phyloP scores from a whole-genome alignment of 1,284 basidiomycete genomes.

The Tylopilus orsonianus region DNA sequence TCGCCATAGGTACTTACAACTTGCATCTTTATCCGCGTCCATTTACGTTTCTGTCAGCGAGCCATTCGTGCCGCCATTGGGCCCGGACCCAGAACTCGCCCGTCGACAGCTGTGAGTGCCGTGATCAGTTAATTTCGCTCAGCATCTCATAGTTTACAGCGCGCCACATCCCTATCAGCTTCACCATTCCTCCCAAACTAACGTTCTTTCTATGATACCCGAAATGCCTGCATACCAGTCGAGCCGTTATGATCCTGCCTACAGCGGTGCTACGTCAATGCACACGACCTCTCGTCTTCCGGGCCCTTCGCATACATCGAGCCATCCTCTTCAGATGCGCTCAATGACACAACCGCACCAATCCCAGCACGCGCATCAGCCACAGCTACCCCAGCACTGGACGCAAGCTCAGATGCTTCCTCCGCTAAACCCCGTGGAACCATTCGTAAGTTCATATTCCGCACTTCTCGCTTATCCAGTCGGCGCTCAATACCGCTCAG shows the following conservation, averaged over 20 bases:
- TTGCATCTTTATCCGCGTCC: not conserved
- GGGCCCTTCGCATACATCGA: slow-evolving; percentile 40
- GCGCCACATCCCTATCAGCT: slow-evolving; percentile 34
- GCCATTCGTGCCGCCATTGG: slow-evolving; percentile 39
- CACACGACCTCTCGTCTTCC: slow-evolving; percentile 31
- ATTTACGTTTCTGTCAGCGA: slow-evolving; percentile 19
- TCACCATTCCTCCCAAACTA: slow-evolving; percentile 41
- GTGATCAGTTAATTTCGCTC: not conserved
- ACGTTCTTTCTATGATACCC: slow-evolving; percentile 55
- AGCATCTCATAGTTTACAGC: slow-evolving; percentile 24
- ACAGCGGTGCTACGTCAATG: slow-evolving; percentile 27
- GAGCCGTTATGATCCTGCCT: slow-evolving; percentile 49
- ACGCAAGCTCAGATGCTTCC: slow-evolving; percentile 35
- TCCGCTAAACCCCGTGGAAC: slow-evolving; percentile 51
- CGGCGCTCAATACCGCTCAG: slow-evolving; percentile 26
- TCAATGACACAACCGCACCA: slow-evolving; percentile 38
- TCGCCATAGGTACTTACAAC: slow-evolving; percentile 49
- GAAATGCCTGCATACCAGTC: slow-evolving; percentile 53
- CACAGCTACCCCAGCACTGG: slow-evolving; percentile 46
- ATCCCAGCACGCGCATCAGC: slow-evolving; percentile 31
- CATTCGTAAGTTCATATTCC: slow-evolving; percentile 50
- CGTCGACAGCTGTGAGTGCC: slow-evolving; percentile 51
- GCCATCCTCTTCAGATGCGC: slow-evolving; percentile 42
- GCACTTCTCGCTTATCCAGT: not conserved
- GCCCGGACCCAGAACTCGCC: slow-evolving; percentile 40